Base-by-base conservation (phyloP, 805 yeast genomes). In the Saturnispora serradocipensis region DNA sequence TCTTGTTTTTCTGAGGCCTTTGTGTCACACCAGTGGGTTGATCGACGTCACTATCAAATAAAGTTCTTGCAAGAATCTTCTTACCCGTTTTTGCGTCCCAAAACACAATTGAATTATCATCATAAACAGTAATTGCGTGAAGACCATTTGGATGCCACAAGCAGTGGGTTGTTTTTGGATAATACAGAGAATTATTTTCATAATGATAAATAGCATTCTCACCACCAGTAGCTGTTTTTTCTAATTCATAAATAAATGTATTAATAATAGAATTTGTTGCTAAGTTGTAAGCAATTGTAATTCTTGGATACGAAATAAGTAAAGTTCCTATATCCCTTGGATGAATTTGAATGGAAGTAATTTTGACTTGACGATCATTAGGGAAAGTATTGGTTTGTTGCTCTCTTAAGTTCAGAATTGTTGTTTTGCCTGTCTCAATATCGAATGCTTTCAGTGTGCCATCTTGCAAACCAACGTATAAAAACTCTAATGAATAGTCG, bases 61-160 rank as follows among this genome's bases (percentile, higher is more conserved):
- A 54, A 1, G 86, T 76, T 58, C 97, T 76, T 1, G 97, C 93
- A 50, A 82, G 82, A 13, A 93, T 71, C 43, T 81, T 67, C 15
- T 79, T 78, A 0, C 95, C 97, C 36, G 82, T 82, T 32, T 81
- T 75, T 1, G 88, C 85, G 66, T 93, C 99, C 97, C 98, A 93
- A 62, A 93, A 93, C 1, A 81, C 96, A 36, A 93, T 61, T 0
- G 95, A 78, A 50, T 91, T 91, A 61, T 90, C 96, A 22, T 72
- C 81, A 65, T 91, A 95, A 2, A 81, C 76, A 0, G 96, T 83
- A 20, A 86, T 75, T 3, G 88, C 69, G 62, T 90, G 95, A 44
- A 89, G 75, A 0, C 98, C 97, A 62, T 88, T 88, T 2, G 99
- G 99, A 66, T 91, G 97, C 79, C 87, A 93, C 34, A 79, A 71